Percentiles rank a stretch among this genome's conserved stretches.
Conservation (phyloP, 306 rosid species). For the Acmispon strigosus region DNA sequence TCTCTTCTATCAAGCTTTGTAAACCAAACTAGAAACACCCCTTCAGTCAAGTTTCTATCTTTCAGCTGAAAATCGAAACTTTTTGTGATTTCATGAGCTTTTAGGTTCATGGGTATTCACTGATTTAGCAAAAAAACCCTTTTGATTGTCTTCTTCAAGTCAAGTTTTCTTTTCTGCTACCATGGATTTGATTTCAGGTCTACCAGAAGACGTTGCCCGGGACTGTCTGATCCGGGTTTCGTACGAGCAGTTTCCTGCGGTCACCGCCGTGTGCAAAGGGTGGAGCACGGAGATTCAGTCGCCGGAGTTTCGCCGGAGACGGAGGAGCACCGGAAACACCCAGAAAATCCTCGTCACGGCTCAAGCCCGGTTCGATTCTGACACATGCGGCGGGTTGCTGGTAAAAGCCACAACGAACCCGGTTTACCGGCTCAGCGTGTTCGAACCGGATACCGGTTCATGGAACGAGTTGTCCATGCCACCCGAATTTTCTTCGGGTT, state of each 20-base stretch:
- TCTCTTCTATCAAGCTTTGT: no score
- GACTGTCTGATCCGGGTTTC: constrained; percentile 50
- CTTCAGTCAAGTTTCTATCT: not conserved
- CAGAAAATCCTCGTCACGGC: constrained; percentile 47
- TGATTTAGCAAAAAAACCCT: not conserved
- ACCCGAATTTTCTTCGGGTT: not conserved
- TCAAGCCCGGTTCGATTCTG: constrained; percentile 40
- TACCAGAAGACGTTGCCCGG: constrained; percentile 60
- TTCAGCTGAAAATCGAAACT: not conserved
- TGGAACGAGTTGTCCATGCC: constrained; percentile 48
- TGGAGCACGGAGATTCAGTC: constrained; percentile 52
- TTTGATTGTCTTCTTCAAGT: not conserved
- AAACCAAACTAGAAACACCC: not conserved
- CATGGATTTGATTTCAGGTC: constrained; percentile 64
- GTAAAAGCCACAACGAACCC: constrained; percentile 25
- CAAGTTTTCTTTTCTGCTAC: not conserved
- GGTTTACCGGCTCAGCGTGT: constrained; percentile 37
- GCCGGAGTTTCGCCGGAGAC: constrained; percentile 49
- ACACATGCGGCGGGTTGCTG: constrained; percentile 1
- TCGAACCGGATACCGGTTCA: constrained; percentile 33
- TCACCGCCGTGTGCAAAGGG: constrained; percentile 38
- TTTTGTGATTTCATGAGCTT: not conserved
- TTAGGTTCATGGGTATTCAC: not conserved
- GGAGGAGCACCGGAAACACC: constrained; percentile 26
- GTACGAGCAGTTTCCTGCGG: constrained; percentile 28